These are phyloP conservation scores for Aspergillus fijiensis DNA, from an alignment of 2,329 filamentous ascomycete species.

Conservation along the genomic window DNA sequence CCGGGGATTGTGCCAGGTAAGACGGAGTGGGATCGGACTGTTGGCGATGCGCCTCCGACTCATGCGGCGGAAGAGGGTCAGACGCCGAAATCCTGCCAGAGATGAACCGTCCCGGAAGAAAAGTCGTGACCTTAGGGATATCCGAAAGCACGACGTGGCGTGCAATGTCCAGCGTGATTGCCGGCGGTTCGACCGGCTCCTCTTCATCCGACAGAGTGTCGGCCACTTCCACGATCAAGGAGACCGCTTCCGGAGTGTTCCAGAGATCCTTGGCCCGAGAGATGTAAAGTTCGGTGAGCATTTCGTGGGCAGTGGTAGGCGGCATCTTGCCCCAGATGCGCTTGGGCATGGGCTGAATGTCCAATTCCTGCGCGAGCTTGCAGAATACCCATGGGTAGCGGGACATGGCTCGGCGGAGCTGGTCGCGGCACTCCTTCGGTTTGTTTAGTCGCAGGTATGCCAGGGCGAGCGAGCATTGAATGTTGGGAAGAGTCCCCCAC, in stretches of 20 bases:
- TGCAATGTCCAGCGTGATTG: constrained; percentile 60
- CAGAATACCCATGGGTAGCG: constrained; percentile 82
- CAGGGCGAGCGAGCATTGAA: constrained; percentile 73
- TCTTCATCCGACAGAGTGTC: constrained; percentile 51
- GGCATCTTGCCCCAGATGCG: constrained; percentile 79
- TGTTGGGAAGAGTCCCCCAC: constrained; percentile 63
- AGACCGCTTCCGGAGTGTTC: constrained; percentile 72
- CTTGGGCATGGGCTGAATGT: constrained; percentile 71
- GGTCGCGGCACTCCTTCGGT: constrained; percentile 61
- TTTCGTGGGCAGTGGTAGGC: constrained; percentile 62
- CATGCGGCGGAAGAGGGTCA: constrained; percentile 74
- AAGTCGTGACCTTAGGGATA: constrained; percentile 66
- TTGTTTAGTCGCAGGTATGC: constrained; percentile 73
- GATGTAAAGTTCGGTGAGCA: constrained; percentile 75
- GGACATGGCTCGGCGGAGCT: constrained; percentile 67
- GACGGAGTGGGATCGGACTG: constrained; percentile 36
- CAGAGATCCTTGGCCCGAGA: constrained; percentile 77
- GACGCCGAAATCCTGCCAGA: constrained; percentile 68
- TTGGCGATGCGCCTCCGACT: constrained; percentile 41
- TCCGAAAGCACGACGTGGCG: constrained; percentile 79
- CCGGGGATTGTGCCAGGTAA: constrained; percentile 33
- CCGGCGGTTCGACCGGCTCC: constrained; percentile 45
- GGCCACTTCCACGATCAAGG: constrained; percentile 68
- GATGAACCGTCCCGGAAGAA: constrained; percentile 67
- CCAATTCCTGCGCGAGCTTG: constrained; percentile 75